Evolutionary conservation across 2,329 filamentous ascomycete species (phyloP), one percentile per base, ranked within the genome.

Genomic region (Aureobasidium sp.): DNA sequence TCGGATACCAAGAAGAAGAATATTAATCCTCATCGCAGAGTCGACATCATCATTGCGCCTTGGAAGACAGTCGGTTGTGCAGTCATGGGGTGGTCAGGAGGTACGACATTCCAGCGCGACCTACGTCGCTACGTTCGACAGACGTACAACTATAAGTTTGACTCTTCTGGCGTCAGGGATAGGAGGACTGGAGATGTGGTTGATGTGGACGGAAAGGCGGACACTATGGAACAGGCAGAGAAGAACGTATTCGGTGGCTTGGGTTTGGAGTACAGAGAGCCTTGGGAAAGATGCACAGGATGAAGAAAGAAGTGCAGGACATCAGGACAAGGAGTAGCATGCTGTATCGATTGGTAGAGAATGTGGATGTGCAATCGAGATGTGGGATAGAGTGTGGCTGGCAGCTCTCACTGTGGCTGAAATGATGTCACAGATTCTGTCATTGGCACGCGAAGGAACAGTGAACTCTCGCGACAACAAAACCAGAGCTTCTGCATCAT

Each of bases 21-120:
- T 64, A 81, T 85, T 0, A 90, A 91, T 67, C 81, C 82, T 0
- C 93, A 96, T 70, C 84, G 91, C 22, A 82, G 93, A 49, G 92
- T 97, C 1, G 93, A 97, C 70, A 96, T 97, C 62, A 93, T 97
- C 66, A 80, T 97, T 64, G 86, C 85, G 24, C 91, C 92, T 0
- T 97, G 93, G 90, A 87, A 86, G 61, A 96, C 91, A 0, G 85
- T 89, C 0, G 93, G 94, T 0, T 97, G 91, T 67, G 93, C 92
- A 0, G 81, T 97, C 4, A 76, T 93, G 19, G 92, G 91, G 1
- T 97, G 93, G 94, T 88, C 84, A 17, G 90, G 91, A 0, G 93
- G 86, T 1, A 96, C 87, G 0, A 97, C 91, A 0, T 97, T 97
- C 67, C 85, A 97, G 77, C 80, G 93, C 27, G 94, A 97, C 72